Base-by-base conservation (phyloP, 2,329 filamentous ascomycete species). In the Chrysoporthe puriensis region DNA sequence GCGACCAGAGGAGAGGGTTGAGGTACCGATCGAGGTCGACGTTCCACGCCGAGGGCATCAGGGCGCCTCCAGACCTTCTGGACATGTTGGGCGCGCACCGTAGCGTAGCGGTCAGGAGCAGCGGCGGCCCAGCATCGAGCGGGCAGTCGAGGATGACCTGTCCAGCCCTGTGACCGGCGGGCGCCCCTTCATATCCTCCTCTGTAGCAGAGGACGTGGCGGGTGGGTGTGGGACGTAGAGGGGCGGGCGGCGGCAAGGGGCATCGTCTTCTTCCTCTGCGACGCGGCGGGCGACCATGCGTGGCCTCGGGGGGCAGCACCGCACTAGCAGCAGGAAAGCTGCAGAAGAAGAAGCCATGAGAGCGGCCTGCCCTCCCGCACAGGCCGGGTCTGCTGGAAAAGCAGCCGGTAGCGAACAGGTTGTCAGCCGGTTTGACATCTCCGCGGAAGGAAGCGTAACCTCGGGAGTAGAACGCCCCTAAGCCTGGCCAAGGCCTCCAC, bases 21-120 rank as follows among this genome's bases (percentile, higher is more conserved):
- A 96, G 76, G 75, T 90, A 88, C n/a, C 79, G 80, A 82, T 97
- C 94, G 71, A 97, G 86, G 78, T 96, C 88, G 78, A 96, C 88
- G 74, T 90, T 83, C 80, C 83, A 85, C 44, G n/a, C 40, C 7
- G 26, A 6, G 8, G 32, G n/a, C 18, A 13, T 18, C 36, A 36
- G 4, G 11, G 21, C 43, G 26, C 16, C 7, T 42, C 13, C 13
- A 48, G 26, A 16, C 11, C 36, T 60, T 43, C 18, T 43, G 64
- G 40, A 44, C 43, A 62, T 66, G 14, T 56, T 63, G 36, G 26
- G 14, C 48, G 40, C 14, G 7, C 21, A 9, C 11, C 18, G 59
- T 16, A 62, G 32, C 18, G 59, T 16, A 62, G 32, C 13, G 4
- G n/a, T 7, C 18, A 21, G 42, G 18, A 8, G 8, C 16, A 8